These are phyloP conservation scores for Fusarium chuoi DNA, from an alignment of 2,329 filamentous ascomycete species.

Conservation along the genomic window DNA sequence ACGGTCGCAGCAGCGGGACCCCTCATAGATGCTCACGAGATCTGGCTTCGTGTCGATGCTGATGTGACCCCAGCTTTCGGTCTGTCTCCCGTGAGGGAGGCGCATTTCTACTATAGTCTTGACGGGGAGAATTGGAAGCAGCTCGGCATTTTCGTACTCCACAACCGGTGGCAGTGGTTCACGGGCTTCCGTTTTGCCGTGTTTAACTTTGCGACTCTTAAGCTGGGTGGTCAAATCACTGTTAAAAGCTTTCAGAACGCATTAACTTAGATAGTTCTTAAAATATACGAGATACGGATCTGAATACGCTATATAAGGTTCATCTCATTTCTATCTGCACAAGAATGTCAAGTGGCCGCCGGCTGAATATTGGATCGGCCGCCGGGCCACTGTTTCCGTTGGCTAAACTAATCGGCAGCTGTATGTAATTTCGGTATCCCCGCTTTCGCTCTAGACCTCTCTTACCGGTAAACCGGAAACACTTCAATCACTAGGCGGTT, in stretches of 20 bases:
- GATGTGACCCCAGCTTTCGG: not conserved
- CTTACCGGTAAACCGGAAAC: not conserved
- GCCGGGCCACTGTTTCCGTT: not conserved
- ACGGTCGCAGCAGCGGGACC: not conserved
- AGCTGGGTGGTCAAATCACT: not conserved
- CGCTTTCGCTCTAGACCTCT: not conserved
- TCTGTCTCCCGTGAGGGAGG: not conserved
- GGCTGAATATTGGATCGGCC: not conserved
- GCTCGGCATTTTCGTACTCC: not conserved
- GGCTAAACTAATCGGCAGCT: not conserved
- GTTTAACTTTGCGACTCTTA: not conserved
- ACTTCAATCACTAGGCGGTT: not conserved
- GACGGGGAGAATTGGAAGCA: not conserved
- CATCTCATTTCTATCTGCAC: not conserved
- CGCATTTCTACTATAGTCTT: not conserved
- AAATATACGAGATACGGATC: accelerated
- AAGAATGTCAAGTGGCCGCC: not conserved
- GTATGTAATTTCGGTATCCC: not conserved
- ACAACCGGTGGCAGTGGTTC: not conserved
- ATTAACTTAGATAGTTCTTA: not conserved
- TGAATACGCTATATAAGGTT: not conserved
- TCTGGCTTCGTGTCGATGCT: not conserved
- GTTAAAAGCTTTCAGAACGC: not conserved
- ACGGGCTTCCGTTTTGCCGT: not conserved
- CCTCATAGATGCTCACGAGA: not conserved